phyloP scores from a whole-genome alignment of 2,329 filamentous ascomycete species.

The Fusarium stilboides region DNA sequence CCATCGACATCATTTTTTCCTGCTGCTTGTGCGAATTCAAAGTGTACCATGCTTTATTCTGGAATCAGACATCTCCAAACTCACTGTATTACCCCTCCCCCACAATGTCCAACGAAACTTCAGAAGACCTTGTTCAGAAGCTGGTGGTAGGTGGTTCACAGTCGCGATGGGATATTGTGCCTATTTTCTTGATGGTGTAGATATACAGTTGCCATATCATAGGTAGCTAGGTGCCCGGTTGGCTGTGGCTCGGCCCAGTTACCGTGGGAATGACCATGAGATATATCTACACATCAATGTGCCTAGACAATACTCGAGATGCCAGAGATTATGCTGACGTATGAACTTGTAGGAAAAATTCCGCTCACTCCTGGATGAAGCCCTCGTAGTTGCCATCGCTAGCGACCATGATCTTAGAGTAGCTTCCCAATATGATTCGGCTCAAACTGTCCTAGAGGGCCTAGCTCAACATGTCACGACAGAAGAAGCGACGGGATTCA shows the following conservation, averaged over 20 bases:
- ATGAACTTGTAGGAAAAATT: conserved; percentile 72
- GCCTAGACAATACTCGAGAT: neutral
- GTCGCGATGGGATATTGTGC: neutral
- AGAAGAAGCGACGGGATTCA: conserved; percentile 84
- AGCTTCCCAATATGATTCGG: conserved; percentile 65
- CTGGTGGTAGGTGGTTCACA: conserved; percentile 50
- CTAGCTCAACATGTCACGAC: conserved; percentile 74
- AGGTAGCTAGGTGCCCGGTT: conserved; percentile 2
- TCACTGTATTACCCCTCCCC: conserved; percentile 29
- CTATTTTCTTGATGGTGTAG: neutral
- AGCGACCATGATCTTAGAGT: conserved; percentile 79
- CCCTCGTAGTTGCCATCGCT: conserved; percentile 81
- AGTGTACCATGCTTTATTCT: conserved; percentile 44
- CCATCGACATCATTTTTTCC: neutral
- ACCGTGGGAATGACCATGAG: neutral
- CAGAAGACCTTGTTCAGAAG: conserved; percentile 47
- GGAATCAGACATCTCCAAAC: conserved; percentile 25
- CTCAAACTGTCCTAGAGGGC: conserved; percentile 72
- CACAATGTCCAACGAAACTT: conserved; percentile 46
- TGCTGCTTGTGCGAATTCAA: conserved; percentile 7
- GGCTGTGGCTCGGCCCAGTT: conserved; percentile 17
- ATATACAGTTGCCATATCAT: conserved; percentile 7
- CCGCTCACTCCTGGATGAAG: conserved; percentile 81
- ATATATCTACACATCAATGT: conserved; percentile 8
- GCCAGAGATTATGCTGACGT: conserved; percentile 26